Base-by-base conservation (phyloP, 2,329 filamentous ascomycete genomes). In the Thelonectria blattea region DNA sequence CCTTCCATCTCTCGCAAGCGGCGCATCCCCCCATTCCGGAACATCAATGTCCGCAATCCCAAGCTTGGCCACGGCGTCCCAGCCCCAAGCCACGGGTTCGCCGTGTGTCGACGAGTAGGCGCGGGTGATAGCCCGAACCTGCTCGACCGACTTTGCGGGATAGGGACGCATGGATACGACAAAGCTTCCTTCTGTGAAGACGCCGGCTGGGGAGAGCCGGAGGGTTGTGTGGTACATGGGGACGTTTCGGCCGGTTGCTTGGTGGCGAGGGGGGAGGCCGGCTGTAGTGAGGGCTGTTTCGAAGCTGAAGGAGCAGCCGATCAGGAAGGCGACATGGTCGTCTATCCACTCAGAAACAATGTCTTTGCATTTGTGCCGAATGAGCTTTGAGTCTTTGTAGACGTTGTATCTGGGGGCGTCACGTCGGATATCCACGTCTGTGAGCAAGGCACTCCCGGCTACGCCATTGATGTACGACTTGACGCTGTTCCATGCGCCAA, bases 241-340 rank as follows among this genome's bases (percentile, higher is more conserved):
- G 2, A 88, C 84, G 57, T 84, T 85, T 18, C 81, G 77, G 30
- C 73, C 71, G n/a, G 80, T 75, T 2, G 72, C 60, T 3, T 79
- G 74, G 67, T 89, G 85, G 3, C 80, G 76, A 1, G 85, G 82
- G 10, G 76, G 65, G 6, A 90, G 73, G 0, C 82, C 82, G 0
- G 81, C 81, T 0, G 69, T 71, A 0, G 72, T 67, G 17, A 90
- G 79, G 2, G 85, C 86, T 2, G 78, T 74, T 71, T 90, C 87
- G 68, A 90, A 90, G 65, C 81, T 85, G 75, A 83, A 89, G 1
- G 82, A 85, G 70, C 87, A 90, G 5, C 86, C 87, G 61, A 89
- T 83, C 43, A 89, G 70, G 68, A 87, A 90, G 0, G 80, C 86
- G 22, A 86, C 82, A 64, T 90, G 85, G 64, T 87, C 81, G 3